phyloP scores from a whole-genome alignment of 2,329 filamentous ascomycete species.

The Fusarium irregulare region DNA sequence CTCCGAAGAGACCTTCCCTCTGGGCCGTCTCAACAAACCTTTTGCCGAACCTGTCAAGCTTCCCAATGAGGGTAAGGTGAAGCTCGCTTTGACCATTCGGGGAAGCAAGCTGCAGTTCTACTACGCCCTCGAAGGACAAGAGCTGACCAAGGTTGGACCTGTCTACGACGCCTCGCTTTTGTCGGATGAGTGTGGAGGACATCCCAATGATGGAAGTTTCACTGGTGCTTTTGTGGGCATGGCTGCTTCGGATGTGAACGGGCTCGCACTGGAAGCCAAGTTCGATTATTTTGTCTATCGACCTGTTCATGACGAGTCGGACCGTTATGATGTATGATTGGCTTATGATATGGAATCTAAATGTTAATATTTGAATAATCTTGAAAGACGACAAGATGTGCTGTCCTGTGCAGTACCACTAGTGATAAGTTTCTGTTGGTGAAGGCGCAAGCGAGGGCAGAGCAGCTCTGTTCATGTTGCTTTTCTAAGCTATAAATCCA shows the following conservation, averaged over 20 bases:
- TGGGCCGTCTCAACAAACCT: slow-evolving; percentile 59
- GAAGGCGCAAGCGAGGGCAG: background rate
- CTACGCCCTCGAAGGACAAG: slow-evolving; percentile 61
- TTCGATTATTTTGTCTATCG: slow-evolving; percentile 66
- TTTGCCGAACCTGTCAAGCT: slow-evolving; percentile 59
- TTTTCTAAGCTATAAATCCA: background rate
- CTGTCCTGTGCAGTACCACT: background rate
- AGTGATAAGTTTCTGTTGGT: background rate
- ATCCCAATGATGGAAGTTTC: slow-evolving; percentile 70
- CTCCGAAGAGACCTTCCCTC: slow-evolving; percentile 67
- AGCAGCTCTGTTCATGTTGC: background rate
- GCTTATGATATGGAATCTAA: too few species aligned
- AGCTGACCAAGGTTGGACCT: slow-evolving; percentile 62
- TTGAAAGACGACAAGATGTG: background rate
- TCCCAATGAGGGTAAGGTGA: slow-evolving; percentile 66
- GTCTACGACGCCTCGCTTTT: slow-evolving; percentile 69
- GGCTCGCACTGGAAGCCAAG: slow-evolving; percentile 57
- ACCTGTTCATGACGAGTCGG: slow-evolving; percentile 59
- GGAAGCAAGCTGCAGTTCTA: slow-evolving; percentile 66
- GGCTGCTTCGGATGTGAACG: slow-evolving; percentile 67
- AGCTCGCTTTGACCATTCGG: slow-evolving; percentile 62
- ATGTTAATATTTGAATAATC: background rate
- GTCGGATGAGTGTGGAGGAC: slow-evolving; percentile 72
- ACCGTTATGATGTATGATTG: slow-evolving; percentile 55
- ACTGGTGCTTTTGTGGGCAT: slow-evolving; percentile 70